These are phyloP conservation scores for Colletotrichum tabaci DNA, from an alignment of 2,329 filamentous ascomycete species.

Conservation along the genomic window DNA sequence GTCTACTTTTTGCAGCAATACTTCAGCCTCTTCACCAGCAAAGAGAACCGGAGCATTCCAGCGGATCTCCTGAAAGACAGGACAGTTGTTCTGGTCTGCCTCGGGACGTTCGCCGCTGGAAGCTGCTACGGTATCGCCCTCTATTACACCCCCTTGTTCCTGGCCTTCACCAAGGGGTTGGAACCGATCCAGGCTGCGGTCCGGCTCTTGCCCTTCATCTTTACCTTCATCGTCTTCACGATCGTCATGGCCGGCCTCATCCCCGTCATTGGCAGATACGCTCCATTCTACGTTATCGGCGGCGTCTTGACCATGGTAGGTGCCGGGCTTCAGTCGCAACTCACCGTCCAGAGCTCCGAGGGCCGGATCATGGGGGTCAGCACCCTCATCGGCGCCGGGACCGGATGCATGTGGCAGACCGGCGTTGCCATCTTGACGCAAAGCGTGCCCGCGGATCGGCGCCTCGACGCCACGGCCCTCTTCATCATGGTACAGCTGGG, in stretches of 20 bases:
- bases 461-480: constrained; percentile 50
- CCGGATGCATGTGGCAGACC: constrained; percentile 51
- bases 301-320: constrained; percentile 48
- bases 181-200: constrained; percentile 57
- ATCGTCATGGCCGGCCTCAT: constrained; percentile 57
- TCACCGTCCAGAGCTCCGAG: constrained; percentile 46
- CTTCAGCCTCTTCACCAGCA: constrained; percentile 60
- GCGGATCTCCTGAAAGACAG: constrained; percentile 55
- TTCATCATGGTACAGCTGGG: constrained; percentile 54
- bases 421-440: constrained; percentile 47
- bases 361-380: constrained; percentile 50
- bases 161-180: constrained; percentile 64
- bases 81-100: constrained; percentile 59
- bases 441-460: constrained; percentile 45
- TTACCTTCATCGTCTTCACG: constrained; percentile 54
- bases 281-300: constrained; percentile 50
- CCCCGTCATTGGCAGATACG: constrained; percentile 55
- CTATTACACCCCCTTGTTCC: constrained; percentile 70
- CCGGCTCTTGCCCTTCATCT: constrained; percentile 60
- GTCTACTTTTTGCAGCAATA: constrained; percentile 64
- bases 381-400: constrained; percentile 50
- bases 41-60: constrained; percentile 61
- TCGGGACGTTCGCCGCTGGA: constrained; percentile 55
- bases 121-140: constrained; percentile 57
- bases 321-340: constrained; percentile 47